Percentiles rank a stretch among this genome's conserved stretches.
Conservation (phyloP, 768 basidiomycete genomes). For the Boletus insuetus region DNA sequence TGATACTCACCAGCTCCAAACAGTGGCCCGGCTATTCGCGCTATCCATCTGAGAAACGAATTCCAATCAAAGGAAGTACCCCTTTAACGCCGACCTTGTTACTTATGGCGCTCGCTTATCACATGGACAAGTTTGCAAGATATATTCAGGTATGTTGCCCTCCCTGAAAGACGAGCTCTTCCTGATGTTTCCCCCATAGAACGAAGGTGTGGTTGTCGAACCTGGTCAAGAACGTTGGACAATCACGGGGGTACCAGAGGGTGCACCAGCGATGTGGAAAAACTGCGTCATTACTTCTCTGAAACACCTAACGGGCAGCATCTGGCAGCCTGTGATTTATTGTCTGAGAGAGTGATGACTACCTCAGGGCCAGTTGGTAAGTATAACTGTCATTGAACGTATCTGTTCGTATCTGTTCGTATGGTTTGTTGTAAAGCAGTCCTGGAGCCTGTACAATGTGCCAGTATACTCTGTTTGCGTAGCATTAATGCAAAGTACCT, state of each 20-base stretch:
- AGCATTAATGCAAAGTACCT: no score
- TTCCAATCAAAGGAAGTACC: constrained; percentile 33
- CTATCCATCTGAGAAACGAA: constrained; percentile 37
- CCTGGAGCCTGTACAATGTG: constrained; percentile 11
- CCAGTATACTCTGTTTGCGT: background rate
- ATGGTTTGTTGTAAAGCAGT: constrained; percentile 10
- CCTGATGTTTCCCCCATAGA: constrained; percentile 17
- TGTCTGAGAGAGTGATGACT: constrained; percentile 15
- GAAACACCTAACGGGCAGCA: constrained; percentile 38
- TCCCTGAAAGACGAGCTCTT: background rate
- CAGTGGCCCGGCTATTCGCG: constrained; percentile 51
- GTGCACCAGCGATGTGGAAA: constrained; percentile 21
- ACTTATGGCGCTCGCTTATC: constrained; percentile 29
- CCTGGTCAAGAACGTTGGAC: constrained; percentile 39
- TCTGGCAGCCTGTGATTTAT: constrained; percentile 46
- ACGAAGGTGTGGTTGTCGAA: constrained; percentile 29
- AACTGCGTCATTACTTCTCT: constrained; percentile 40
- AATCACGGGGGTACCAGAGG: constrained; percentile 24
- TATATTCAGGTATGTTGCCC: constrained; percentile 30
- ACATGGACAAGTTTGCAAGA: constrained; percentile 32
- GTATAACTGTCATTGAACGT: constrained; percentile 2
- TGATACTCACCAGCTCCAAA: background rate
- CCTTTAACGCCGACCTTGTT: constrained; percentile 31
- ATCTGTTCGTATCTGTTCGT: constrained; percentile 8
- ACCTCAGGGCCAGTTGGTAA: background rate